A percentile compares a stretch with the other conserved stretches of the same genome.
phyloP scores from a whole-genome alignment of 345 rosid genomes.

The Acer negundo region DNA sequence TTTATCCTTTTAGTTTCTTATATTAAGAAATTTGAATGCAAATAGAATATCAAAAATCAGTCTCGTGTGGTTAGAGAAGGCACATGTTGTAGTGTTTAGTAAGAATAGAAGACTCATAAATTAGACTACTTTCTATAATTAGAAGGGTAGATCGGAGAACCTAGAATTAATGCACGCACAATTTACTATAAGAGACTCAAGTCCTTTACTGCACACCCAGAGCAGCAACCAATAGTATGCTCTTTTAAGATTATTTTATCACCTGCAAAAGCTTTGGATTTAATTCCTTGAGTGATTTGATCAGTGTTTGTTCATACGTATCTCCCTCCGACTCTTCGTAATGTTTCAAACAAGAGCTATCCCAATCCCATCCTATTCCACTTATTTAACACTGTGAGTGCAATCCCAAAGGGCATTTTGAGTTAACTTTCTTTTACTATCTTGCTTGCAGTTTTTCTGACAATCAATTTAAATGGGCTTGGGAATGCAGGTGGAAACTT shows the following conservation, averaged over 20 bases:
- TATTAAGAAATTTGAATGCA: not conserved
- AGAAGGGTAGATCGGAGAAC: not conserved
- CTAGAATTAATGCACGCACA: not conserved
- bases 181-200: not conserved
- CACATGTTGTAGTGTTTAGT: not conserved
- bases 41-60: not conserved
- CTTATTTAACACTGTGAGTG: not conserved
- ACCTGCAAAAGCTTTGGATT: not conserved
- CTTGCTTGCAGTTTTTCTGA: constrained; percentile 12
- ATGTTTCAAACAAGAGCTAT: not conserved
- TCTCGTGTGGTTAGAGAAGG: not conserved
- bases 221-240: not conserved
- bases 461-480: constrained; percentile 15
- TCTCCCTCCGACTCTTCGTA: not conserved
- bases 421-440: constrained; percentile 1
- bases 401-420: not conserved
- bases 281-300: not conserved
- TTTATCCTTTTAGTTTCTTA: constrained; percentile 5
- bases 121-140: not conserved
- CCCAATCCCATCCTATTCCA: not conserved
- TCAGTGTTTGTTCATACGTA: not conserved
- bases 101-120: not conserved
- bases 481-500: constrained; percentile 83
- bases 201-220: not conserved
- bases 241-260: not conserved